These are phyloP conservation scores for Taxawa tesnikishii DNA, from an alignment of 2,329 filamentous ascomycete genomes.

Conservation along the genomic window DNA sequence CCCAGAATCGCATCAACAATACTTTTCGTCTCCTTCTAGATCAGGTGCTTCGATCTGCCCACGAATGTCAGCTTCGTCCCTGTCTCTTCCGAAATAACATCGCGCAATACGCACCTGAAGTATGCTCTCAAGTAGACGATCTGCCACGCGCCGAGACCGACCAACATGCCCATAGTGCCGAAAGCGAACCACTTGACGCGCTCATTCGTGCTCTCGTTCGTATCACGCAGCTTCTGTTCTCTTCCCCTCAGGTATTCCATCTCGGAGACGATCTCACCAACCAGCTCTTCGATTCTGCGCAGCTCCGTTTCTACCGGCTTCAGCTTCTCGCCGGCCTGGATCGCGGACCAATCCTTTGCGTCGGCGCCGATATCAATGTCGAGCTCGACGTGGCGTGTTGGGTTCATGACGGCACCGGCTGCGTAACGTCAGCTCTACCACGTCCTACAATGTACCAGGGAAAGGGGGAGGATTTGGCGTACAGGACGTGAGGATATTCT, in stretches of 20 bases:
- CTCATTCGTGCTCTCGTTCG: conserved; percentile 98
- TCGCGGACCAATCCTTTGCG: conserved; percentile 94
- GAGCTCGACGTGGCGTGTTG: conserved; percentile 67
- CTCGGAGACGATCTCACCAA: conserved; percentile 76
- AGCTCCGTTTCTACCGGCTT: conserved; percentile 95
- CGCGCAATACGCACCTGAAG: conserved; percentile 53
- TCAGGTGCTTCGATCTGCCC: conserved; percentile 37
- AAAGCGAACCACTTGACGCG: conserved; percentile 98
- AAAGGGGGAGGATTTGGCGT: conserved; percentile 25
- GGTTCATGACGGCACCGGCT: conserved; percentile 29
- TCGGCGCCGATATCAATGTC: conserved; percentile 95
- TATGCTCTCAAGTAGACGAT: conserved; percentile 95
- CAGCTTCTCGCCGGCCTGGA: conserved; percentile 93
- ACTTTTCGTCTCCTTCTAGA: no score
- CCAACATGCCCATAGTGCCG: conserved; percentile 79
- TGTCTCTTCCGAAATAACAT: neutral
- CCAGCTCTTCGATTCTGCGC: conserved; percentile 81
- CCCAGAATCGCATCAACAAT: no score
- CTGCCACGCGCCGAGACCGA: conserved; percentile 90
- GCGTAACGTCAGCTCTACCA: conserved; percentile 4
- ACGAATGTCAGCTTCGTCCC: conserved; percentile 2
- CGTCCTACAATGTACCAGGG: neutral
- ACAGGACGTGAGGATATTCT: conserved; percentile 66
- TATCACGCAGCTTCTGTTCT: conserved; percentile 94
- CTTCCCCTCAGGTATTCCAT: conserved; percentile 89